Percentiles rank a stretch among this genome's conserved stretches.
phyloP scores from a whole-genome alignment of 1,284 basidiomycete species.

The Microbotryum silenes-acaulis region DNA sequence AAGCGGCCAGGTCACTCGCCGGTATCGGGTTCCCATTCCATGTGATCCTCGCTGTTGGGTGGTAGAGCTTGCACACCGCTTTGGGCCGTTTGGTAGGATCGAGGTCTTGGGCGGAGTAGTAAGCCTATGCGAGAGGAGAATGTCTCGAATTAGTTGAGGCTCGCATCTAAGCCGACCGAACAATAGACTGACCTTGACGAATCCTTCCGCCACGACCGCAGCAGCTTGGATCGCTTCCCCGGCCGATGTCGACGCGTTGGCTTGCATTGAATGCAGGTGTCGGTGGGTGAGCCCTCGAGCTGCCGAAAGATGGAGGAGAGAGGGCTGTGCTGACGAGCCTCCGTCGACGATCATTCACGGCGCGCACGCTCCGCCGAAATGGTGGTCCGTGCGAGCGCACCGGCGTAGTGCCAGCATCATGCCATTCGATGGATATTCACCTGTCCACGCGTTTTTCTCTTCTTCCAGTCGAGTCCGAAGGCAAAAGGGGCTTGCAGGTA shows the following conservation, averaged over 20 bases:
- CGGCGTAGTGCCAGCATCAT: too few species aligned
- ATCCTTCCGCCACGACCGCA: conserved; percentile 7
- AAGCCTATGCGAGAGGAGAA: conserved; percentile 10
- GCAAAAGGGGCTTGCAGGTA: too few species aligned
- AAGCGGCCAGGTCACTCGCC: conserved; percentile 53
- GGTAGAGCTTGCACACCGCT: conserved; percentile 65
- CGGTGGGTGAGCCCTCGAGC: too few species aligned
- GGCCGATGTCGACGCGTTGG: neutral
- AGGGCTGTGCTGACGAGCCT: too few species aligned
- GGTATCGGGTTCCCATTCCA: conserved; percentile 79
- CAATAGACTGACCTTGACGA: conserved; percentile 9
- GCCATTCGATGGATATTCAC: too few species aligned
- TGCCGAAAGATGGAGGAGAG: too few species aligned
- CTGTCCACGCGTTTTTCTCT: too few species aligned
- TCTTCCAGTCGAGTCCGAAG: too few species aligned
- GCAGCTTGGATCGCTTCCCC: conserved; percentile 15
- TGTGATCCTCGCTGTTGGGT: conserved; percentile 60
- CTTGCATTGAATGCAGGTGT: too few species aligned
- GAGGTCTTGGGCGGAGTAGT: conserved; percentile 22
- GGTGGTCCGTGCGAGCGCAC: too few species aligned
- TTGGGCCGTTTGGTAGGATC: conserved; percentile 2
- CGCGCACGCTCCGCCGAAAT: too few species aligned
- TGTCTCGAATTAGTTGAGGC: neutral
- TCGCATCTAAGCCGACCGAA: neutral
- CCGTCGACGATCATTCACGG: too few species aligned